Percentiles rank a stretch among this genome's conserved stretches.
Evolutionary conservation across 495 filamentous ascomycete species (phyloP).

Genomic region (Darksidea phi): DNA sequence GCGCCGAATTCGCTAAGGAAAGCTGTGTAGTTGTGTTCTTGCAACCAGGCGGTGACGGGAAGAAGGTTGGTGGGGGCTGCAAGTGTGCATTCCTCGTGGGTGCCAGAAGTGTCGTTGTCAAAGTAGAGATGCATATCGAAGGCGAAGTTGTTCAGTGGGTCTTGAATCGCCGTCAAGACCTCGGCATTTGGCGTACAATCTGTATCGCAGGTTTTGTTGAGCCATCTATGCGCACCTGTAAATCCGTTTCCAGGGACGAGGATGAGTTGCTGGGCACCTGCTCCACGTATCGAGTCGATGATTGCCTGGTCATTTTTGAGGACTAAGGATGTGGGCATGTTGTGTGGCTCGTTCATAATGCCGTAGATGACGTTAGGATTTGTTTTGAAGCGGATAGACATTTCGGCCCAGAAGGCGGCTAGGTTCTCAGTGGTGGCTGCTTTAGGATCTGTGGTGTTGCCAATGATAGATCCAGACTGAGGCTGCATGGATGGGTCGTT

Average conservation of each 20-base stretch:
- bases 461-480: conserved; percentile 34
- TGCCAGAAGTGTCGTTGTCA: conserved; percentile 36
- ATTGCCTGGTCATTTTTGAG: conserved; percentile 35
- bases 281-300: conserved; percentile 33
- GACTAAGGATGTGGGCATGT: conserved; percentile 35
- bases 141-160: conserved; percentile 36
- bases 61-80: conserved; percentile 30
- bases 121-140: conserved; percentile 41
- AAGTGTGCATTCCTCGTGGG: conserved; percentile 29
- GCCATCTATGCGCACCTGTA: conserved; percentile 36
- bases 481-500: conserved; percentile 38
- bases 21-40: conserved; percentile 34
- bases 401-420: conserved; percentile 35
- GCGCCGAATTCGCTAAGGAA: conserved; percentile 37
- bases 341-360: conserved; percentile 40
- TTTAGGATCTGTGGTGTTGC: conserved; percentile 33
- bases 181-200: conserved; percentile 29
- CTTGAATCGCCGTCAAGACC: conserved; percentile 28
- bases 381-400: conserved; percentile 29
- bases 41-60: conserved; percentile 33
- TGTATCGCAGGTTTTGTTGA: conserved; percentile 20
- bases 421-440: conserved; percentile 35
- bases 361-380: conserved; percentile 39
- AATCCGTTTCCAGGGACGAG: conserved; percentile 39
- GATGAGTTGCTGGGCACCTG: conserved; percentile 37